Conservation (phyloP, 345 rosid genomes). For the Populus euphratica region DNA sequence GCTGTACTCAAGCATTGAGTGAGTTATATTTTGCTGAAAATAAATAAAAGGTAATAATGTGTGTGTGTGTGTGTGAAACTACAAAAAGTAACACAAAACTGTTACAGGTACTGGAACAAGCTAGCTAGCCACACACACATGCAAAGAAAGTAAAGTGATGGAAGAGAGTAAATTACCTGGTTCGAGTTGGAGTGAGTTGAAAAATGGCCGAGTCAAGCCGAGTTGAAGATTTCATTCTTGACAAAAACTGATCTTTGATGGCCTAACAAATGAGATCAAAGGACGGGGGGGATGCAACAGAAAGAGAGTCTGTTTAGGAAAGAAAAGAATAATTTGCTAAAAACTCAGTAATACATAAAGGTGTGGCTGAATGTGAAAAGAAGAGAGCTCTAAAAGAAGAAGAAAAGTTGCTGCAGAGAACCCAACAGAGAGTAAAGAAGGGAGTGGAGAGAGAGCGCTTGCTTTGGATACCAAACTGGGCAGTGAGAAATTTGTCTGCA, state of each 20-base stretch:
- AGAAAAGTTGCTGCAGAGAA: not conserved
- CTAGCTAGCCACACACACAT: not conserved
- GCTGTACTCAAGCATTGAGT: not conserved
- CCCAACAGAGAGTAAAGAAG: not conserved
- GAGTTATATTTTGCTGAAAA: not conserved
- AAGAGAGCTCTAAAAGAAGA: not conserved
- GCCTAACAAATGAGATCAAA: conserved; percentile 5
- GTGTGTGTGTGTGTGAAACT: not conserved
- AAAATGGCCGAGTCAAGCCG: conserved; percentile 46
- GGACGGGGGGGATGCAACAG: not conserved
- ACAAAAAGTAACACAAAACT: not conserved
- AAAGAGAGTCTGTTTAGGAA: not conserved
- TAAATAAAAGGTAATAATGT: not conserved
- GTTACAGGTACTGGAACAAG: not conserved
- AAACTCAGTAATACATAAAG: not conserved
- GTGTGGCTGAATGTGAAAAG: not conserved
- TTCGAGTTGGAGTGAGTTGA: not conserved
- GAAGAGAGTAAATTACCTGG: not conserved
- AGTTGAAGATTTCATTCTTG: conserved; percentile 72
- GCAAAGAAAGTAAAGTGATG: not conserved
- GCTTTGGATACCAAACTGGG: conserved; percentile 19
- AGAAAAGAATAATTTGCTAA: not conserved
- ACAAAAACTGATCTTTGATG: conserved; percentile 25
- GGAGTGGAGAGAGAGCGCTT: not conserved
- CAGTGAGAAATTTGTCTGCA: not conserved